These are phyloP conservation scores for Dothistroma septosporum DNA, from an alignment of 2,329 filamentous ascomycete genomes.

Conservation along the genomic window DNA sequence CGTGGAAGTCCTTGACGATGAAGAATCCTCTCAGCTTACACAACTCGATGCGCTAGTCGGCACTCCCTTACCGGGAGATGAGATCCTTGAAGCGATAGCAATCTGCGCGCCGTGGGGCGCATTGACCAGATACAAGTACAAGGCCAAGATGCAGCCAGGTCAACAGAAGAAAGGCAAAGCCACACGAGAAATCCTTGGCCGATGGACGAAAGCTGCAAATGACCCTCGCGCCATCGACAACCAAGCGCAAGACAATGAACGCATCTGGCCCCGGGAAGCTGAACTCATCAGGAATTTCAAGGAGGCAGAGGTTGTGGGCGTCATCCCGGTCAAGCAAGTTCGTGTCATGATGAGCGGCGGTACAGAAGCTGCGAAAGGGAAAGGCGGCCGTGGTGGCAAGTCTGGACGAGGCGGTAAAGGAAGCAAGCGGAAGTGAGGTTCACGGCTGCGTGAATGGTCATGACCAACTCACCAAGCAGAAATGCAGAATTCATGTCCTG, in stretches of 20 bases:
- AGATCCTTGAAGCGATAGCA: constrained; percentile 64
- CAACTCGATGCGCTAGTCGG: constrained; percentile 71
- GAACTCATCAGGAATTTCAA: constrained; percentile 78
- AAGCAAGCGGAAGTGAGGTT: constrained; percentile 23
- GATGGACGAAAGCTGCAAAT: constrained; percentile 66
- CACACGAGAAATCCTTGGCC: constrained; percentile 79
- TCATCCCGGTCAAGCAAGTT: constrained; percentile 74
- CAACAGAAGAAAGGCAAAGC: constrained; percentile 90
- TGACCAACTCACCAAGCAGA: too few relatives aligned
- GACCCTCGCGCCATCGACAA: constrained; percentile 43
- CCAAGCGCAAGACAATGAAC: constrained; percentile 56
- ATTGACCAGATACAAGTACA: constrained; percentile 75
- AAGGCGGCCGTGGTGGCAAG: constrained; percentile 34
- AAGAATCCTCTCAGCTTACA: constrained; percentile 43
- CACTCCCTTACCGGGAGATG: constrained; percentile 73
- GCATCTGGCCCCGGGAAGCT: constrained; percentile 80
- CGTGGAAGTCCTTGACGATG: constrained; percentile 35
- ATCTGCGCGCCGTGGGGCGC: constrained; percentile 63
- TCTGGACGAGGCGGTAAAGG: constrained; percentile 28
- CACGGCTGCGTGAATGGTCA: too few relatives aligned
- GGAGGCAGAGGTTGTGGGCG: constrained; percentile 75
- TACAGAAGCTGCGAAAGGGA: constrained; percentile 38
- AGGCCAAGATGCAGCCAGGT: constrained; percentile 89
- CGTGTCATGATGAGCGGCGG: constrained; percentile 69
- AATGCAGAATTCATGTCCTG: too few relatives aligned